phyloP scores from a whole-genome alignment of 2,329 filamentous ascomycete species.

The Fusarium zealandicum region DNA sequence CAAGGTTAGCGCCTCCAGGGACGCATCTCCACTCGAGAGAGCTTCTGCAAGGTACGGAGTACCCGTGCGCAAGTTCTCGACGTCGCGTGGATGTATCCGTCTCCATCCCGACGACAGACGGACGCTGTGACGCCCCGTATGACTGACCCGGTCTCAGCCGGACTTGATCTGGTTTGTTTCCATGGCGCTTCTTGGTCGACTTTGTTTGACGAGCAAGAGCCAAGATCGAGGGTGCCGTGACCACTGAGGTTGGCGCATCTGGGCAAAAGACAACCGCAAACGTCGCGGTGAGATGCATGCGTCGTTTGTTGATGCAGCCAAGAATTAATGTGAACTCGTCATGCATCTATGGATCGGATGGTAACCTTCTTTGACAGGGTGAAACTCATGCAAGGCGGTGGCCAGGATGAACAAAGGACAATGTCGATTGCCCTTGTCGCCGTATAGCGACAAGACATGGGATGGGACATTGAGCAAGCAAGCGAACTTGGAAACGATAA shows the following conservation, averaged over 20 bases:
- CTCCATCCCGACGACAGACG: constrained; percentile 6
- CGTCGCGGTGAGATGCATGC: constrained; percentile 9
- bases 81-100: constrained; percentile 17
- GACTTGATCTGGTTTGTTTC: constrained; percentile 17
- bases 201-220: constrained; percentile 18
- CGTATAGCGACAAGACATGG: constrained; percentile 5
- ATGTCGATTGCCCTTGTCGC: constrained; percentile 20
- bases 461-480: constrained; percentile 14
- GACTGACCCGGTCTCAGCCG: constrained; percentile 22
- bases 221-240: background rate
- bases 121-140: constrained; percentile 30
- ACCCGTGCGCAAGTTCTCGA: constrained; percentile 28
- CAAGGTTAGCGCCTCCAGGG: constrained; percentile 22
- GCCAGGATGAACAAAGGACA: constrained; percentile 20
- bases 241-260: constrained; percentile 20
- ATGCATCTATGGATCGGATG: background rate
- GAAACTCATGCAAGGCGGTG: constrained; percentile 4
- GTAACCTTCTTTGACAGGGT: constrained; percentile 11
- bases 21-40: constrained; percentile 22
- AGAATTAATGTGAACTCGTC: constrained; percentile 16
- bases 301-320: constrained; percentile 3
- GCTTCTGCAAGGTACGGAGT: constrained; percentile 38
- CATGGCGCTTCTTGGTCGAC: constrained; percentile 14
- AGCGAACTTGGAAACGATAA: constrained; percentile 9
- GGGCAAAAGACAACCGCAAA: constrained; percentile 9